Conservation (phyloP, 257 asterid genomes). For the Datura wrightii region DNA sequence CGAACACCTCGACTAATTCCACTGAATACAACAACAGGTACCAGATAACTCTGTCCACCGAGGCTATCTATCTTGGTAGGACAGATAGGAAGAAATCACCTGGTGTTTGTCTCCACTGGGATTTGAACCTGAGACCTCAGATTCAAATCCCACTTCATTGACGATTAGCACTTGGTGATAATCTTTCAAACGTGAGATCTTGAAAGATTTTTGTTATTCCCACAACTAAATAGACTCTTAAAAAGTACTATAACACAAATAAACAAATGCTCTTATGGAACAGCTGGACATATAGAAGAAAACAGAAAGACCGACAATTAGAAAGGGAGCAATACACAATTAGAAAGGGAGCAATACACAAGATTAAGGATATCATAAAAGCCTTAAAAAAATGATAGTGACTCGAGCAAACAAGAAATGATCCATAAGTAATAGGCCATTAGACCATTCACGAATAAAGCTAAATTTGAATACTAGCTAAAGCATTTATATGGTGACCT, state of each 20-base stretch:
- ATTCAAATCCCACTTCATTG: no score
- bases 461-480: constrained; percentile 6
- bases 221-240: constrained; percentile 17
- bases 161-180: background rate
- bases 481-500: constrained; percentile 17
- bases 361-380: constrained; percentile 6
- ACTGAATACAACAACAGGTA: no score
- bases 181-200: background rate
- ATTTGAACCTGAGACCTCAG: no score
- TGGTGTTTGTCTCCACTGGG: no score
- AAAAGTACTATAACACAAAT: background rate
- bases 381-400: background rate
- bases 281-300: background rate
- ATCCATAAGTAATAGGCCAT: background rate
- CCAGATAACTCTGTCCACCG: no score
- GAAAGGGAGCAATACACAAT: background rate
- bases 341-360: constrained; percentile 14
- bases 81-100: no score
- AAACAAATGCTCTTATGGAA: constrained; percentile 13
- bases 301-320: background rate
- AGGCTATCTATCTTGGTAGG: no score
- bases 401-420: constrained; percentile 6
- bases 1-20: no score
- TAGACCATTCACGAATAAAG: background rate
- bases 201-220: constrained; percentile 5